Conservation (phyloP, 1,284 basidiomycete species). For the Erythrobasidium hasegawianum region DNA sequence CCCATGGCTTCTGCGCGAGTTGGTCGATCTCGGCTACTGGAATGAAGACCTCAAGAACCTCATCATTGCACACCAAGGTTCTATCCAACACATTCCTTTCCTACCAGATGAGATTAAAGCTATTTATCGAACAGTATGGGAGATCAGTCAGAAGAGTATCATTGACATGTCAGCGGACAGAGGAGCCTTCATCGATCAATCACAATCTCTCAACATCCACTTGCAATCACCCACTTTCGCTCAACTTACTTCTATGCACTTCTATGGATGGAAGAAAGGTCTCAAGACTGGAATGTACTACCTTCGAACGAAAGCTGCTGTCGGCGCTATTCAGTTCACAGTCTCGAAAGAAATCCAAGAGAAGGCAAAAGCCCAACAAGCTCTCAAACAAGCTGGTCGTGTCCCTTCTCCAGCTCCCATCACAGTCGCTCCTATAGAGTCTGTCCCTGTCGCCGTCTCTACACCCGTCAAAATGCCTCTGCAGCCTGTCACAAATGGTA, state of each 20-base stretch:
- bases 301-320: slow-evolving; percentile 87
- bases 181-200: slow-evolving; percentile 96
- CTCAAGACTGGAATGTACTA: slow-evolving; percentile 97
- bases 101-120: slow-evolving; percentile 89
- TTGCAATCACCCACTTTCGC: slow-evolving; percentile 84
- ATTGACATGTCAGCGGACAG: slow-evolving; percentile 97
- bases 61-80: slow-evolving; percentile 96
- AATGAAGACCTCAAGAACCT: slow-evolving; percentile 99
- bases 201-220: slow-evolving; percentile 79
- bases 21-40: slow-evolving; percentile 94
- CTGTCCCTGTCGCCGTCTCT: background rate
- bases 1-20: slow-evolving; percentile 94
- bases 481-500: slow-evolving; percentile 32
- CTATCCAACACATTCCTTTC: slow-evolving; percentile 76
- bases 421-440: slow-evolving; percentile 10
- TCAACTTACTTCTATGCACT: slow-evolving; percentile 98
- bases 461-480: slow-evolving; percentile 11
- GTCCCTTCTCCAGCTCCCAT: background rate
- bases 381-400: slow-evolving; percentile 6
- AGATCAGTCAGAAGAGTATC: slow-evolving; percentile 97
- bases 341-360: slow-evolving; percentile 69
- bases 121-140: slow-evolving; percentile 99
- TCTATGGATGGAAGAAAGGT: slow-evolving; percentile 99
- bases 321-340: slow-evolving; percentile 97
- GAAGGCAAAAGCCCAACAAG: slow-evolving; percentile 54